Percentiles rank a stretch among this genome's conserved stretches.
Evolutionary conservation across 140 eudicot species (phyloP).

Genomic region (Bidens hawaiensis): DNA sequence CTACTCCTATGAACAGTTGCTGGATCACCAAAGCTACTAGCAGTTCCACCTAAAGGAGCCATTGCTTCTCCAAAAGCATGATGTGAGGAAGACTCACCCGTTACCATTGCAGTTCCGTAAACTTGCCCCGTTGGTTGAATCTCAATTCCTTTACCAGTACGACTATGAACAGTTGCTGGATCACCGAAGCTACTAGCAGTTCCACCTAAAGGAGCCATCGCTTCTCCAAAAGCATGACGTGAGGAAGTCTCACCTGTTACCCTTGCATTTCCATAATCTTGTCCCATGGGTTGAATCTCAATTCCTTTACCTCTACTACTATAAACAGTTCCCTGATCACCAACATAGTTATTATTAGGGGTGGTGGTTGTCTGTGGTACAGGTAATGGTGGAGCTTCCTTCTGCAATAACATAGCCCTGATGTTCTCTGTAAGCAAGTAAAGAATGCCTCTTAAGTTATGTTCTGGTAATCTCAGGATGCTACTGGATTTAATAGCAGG

Average conservation of each 20-base stretch:
- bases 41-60: constrained; percentile 4
- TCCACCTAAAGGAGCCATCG: not conserved
- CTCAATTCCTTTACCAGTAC: not conserved
- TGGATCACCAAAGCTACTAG: no score
- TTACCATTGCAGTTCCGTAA: not conserved
- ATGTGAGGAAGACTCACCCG: not conserved
- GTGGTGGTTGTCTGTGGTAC: not conserved
- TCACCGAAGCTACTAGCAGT: not conserved
- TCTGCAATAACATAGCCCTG: constrained; percentile 3
- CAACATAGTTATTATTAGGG: not conserved
- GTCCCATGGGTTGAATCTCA: constrained; percentile 2
- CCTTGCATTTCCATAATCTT: constrained; percentile 1
- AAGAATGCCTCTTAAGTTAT: not conserved
- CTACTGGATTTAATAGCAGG: not conserved
- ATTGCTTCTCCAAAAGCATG: constrained; percentile 4
- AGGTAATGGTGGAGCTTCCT: not conserved
- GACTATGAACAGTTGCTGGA: not conserved
- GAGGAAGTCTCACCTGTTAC: not conserved
- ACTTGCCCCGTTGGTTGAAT: not conserved
- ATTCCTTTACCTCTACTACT: not conserved
- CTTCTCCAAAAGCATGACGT: not conserved
- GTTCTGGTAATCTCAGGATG: not conserved
- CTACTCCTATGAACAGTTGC: no score
- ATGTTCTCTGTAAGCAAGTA: constrained; percentile 10
- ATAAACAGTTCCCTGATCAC: not conserved